phyloP scores from a whole-genome alignment of 2,329 filamentous ascomycete genomes.

The Pochonia chlamydosporia region DNA sequence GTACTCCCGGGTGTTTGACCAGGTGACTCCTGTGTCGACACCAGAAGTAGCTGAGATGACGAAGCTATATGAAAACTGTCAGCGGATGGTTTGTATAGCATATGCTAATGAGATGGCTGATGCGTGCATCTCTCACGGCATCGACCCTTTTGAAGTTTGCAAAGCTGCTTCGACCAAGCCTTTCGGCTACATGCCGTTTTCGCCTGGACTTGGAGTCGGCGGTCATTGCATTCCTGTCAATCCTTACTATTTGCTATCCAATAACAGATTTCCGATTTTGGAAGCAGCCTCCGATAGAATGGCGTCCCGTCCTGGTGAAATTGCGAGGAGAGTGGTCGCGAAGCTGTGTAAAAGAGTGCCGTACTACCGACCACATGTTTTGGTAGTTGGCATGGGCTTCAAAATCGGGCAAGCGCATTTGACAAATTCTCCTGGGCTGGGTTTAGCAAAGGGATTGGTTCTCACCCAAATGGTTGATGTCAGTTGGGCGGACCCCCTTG shows the following conservation, averaged over 20 bases:
- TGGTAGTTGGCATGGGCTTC: slow-evolving; percentile 45
- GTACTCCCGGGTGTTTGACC: slow-evolving; percentile 42
- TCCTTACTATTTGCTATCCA: slow-evolving; percentile 46
- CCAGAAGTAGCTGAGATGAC: slow-evolving; percentile 54
- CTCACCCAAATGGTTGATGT: slow-evolving; percentile 33
- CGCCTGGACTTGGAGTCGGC: slow-evolving; percentile 44
- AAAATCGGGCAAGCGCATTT: slow-evolving; percentile 43
- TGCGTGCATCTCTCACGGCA: slow-evolving; percentile 37
- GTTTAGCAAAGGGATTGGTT: slow-evolving; percentile 31
- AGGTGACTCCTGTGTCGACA: slow-evolving; percentile 40
- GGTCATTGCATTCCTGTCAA: slow-evolving; percentile 54
- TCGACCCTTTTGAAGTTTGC: slow-evolving; percentile 46
- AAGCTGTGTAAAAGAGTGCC: slow-evolving; percentile 16
- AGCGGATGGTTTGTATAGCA: slow-evolving; percentile 48
- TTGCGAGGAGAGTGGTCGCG: slow-evolving; percentile 31
- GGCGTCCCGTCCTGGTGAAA: slow-evolving; percentile 32
- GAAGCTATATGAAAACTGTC: slow-evolving; percentile 54
- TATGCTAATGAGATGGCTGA: slow-evolving; percentile 53
- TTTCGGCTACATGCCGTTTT: slow-evolving; percentile 45
- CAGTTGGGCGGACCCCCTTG: slow-evolving; percentile 37
- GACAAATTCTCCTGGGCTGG: slow-evolving; percentile 41
- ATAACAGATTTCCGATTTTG: slow-evolving; percentile 40
- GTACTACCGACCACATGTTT: slow-evolving; percentile 21
- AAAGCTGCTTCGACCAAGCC: slow-evolving; percentile 44
- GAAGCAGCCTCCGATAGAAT: slow-evolving; percentile 37